Base-by-base conservation (phyloP, 352 stramenopile species). In the Pythium grandisporangium region DNA sequence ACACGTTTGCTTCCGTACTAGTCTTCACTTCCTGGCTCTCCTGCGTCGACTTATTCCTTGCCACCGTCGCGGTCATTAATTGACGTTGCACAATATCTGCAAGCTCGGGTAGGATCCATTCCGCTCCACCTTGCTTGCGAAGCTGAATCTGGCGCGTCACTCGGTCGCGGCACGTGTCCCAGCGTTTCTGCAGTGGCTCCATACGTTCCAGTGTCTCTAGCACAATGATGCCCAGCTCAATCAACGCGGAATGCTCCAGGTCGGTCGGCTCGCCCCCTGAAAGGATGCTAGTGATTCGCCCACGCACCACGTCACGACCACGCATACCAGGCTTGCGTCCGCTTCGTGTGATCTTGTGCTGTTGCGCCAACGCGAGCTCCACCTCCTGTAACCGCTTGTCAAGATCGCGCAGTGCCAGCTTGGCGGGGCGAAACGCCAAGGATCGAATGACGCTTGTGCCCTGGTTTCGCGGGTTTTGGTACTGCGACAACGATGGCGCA, bases 151-250 rank as follows among this genome's bases (percentile, higher is more conserved):
- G 71, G 5, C 75, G 69, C 23, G 51, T 42, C 14, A 47, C 53
- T 11, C 64, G 67, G 23, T 81, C 58, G 12, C 55, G 69, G 17
- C 65, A 84, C 37, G 56, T 58, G 46, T 86, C 65, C 71, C 71
- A 84, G 24, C 48, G 46, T 10, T 47, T 35, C 21, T 85, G 69
- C 1, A 38, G 52, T 12, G 46, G 23, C 25, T 84, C 73, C 69
- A 90, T 87, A 17, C 77, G 66, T 44, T 87, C 73, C 12, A 90
- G 41, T 0, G 77, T 82, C 51, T 90, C 77, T 10, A 90, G 55
- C 4, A 90, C 61, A 24, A 86, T 68, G 32, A 87, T 62, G 14
- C 66, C 77, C 3, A 90, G 58, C 62, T 90, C 69, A 46, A 90
- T 43, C 12, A 90, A 48, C 12, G 72, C 64, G 48, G 53, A 76